Percentiles rank a stretch among this genome's conserved stretches.
Conservation (phyloP, 805 yeast species). For the Kuraishia cidri region DNA sequence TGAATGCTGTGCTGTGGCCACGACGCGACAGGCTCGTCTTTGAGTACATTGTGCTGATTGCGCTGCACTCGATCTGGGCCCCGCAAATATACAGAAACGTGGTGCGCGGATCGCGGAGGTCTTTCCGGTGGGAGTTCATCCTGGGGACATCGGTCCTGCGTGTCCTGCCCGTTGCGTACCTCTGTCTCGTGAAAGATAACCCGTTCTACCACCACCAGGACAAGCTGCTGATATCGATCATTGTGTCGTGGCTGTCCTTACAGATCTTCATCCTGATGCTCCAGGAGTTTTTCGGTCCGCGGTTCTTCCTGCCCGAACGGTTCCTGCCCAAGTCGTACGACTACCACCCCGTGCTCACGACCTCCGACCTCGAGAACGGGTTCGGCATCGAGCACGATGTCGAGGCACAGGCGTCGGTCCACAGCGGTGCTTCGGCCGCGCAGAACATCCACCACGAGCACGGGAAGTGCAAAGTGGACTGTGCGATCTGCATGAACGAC, state of each 20-base stretch:
- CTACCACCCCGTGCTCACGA: constrained; percentile 62
- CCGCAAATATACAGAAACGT: constrained; percentile 84
- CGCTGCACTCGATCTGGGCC: constrained; percentile 70
- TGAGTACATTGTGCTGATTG: constrained; percentile 45
- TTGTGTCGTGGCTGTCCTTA: constrained; percentile 45
- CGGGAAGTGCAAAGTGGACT: constrained; percentile 49
- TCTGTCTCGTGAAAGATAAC: constrained; percentile 42
- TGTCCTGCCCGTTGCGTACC: constrained; percentile 55
- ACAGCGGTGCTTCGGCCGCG: constrained; percentile 4
- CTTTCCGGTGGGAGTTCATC: constrained; percentile 71
- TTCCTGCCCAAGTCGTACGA: constrained; percentile 77
- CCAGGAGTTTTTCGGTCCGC: constrained; percentile 67
- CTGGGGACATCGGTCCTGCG: constrained; percentile 57
- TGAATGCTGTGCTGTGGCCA: constrained; percentile 61
- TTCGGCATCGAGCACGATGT: constrained; percentile 42
- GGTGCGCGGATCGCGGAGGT: constrained; percentile 55
- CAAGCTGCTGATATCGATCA: constrained; percentile 31
- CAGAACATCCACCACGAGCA: constrained; percentile 17
- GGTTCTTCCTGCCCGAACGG: constrained; percentile 73
- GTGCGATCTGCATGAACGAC: constrained; percentile 86
- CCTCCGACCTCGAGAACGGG: constrained; percentile 54
- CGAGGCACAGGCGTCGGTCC: constrained; percentile 14
- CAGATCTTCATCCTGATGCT: constrained; percentile 52
- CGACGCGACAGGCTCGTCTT: constrained; percentile 38
- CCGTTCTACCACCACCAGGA: constrained; percentile 68